These are phyloP conservation scores for Malassezia psittaci DNA, from an alignment of 1,284 basidiomycete genomes.

Conservation along the genomic window DNA sequence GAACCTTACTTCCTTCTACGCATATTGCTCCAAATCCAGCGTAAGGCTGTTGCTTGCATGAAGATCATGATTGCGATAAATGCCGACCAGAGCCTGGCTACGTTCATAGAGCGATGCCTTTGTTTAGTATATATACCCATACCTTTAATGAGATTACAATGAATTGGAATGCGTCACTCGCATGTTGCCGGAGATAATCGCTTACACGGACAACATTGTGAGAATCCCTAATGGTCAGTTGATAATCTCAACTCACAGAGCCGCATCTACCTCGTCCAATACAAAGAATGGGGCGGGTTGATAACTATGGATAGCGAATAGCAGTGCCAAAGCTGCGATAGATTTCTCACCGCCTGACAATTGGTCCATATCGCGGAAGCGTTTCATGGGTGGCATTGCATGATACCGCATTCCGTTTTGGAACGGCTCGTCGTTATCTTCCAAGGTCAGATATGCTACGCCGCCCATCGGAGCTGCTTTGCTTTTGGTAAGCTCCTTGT, in stretches of 20 bases:
- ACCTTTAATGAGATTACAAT: conserved; percentile 87
- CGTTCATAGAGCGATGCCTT: conserved; percentile 63
- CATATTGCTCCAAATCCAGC: conserved; percentile 59
- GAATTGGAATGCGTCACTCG: conserved; percentile 68
- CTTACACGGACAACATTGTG: conserved; percentile 44
- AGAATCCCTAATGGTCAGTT: conserved; percentile 22
- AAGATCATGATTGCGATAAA: conserved; percentile 83
- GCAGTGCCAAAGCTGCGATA: conserved; percentile 83
- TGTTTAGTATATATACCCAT: not conserved
- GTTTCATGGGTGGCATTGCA: conserved; percentile 92
- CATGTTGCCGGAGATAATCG: conserved; percentile 42
- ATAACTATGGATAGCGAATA: conserved; percentile 87
- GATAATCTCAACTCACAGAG: conserved; percentile 57
- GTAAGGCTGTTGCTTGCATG: conserved; percentile 82
- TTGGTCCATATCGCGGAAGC: conserved; percentile 97
- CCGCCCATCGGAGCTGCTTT: conserved; percentile 86
- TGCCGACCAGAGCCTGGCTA: conserved; percentile 80
- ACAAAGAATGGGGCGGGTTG: conserved; percentile 98
- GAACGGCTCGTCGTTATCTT: conserved; percentile 97
- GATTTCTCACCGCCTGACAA: conserved; percentile 97
- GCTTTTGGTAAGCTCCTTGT: conserved; percentile 94
- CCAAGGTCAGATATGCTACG: conserved; percentile 86
- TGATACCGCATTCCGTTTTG: conserved; percentile 91
- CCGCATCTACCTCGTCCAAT: conserved; percentile 94
- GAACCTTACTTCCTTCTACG: not conserved